A percentile compares a stretch with the other conserved stretches of the same genome.
These are phyloP conservation scores for Triangularia setosa DNA, from an alignment of 2,329 filamentous ascomycete species.

Conservation along the genomic window DNA sequence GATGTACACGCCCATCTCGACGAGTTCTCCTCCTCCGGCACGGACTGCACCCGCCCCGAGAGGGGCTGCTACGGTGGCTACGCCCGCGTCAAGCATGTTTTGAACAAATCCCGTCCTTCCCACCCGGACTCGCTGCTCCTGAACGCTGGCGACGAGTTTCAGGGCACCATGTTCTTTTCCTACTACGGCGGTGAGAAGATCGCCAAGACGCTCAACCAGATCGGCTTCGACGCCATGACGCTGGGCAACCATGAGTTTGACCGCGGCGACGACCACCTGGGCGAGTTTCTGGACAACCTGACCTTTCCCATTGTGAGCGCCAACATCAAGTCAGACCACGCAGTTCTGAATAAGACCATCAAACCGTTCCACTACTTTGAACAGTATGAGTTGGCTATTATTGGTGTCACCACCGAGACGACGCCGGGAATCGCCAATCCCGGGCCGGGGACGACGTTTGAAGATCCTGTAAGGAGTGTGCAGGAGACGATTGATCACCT, in stretches of 20 bases:
- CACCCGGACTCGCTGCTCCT: conserved; percentile 60
- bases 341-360: conserved; percentile 57
- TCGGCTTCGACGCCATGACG: conserved; percentile 66
- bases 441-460: conserved; percentile 54
- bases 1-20: conserved; percentile 66
- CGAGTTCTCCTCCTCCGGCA: conserved; percentile 57
- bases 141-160: conserved; percentile 66
- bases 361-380: conserved; percentile 63
- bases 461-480: conserved; percentile 53
- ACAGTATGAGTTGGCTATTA: conserved; percentile 57
- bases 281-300: conserved; percentile 57
- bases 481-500: conserved; percentile 61
- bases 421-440: conserved; percentile 57
- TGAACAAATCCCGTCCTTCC: conserved; percentile 53
- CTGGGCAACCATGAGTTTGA: conserved; percentile 67
- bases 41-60: conserved; percentile 54
- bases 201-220: conserved; percentile 59
- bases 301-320: conserved; percentile 62
- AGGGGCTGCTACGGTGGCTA: conserved; percentile 63
- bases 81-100: conserved; percentile 57
- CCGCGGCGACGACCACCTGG: conserved; percentile 58
- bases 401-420: conserved; percentile 60
- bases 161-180: conserved; percentile 64
- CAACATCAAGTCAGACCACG: conserved; percentile 59
- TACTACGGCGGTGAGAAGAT: conserved; percentile 67